Base-by-base conservation (phyloP, 148 eudicot genomes). In the Cornus kousa region DNA sequence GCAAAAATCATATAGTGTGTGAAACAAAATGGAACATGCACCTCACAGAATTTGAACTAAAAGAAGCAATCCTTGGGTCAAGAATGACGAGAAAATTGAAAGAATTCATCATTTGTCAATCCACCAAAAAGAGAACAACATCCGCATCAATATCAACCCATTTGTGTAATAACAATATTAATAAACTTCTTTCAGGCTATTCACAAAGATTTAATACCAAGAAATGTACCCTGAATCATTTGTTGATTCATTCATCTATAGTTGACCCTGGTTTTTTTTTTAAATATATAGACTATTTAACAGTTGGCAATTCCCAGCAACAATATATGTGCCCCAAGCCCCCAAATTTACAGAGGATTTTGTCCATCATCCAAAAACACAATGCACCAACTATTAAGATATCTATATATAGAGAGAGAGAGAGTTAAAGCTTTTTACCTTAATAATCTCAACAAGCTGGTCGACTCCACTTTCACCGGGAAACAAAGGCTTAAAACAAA, bases 381-480 rank as follows among this genome's bases (percentile, higher is more conserved):
- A n/a, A 19, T 60, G 23, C 24, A 75, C 68, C 20, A 28, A 32
- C 20, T 13, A 69, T 19, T 9, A 55, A 5, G 55, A 37, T 6
- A 50, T 6, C 40, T 5, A n/a, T 12, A 43, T n/a, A n/a, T 31
- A 28, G 74, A 43, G 55, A 71, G 57, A 70, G 43, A 19, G 50
- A 59, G 33, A 39, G 22, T 53, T 35, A 35, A 35, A 35, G 3
- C 5, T 35, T 35, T 70, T 59, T 79, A 91, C 95, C 95, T 91
- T 93, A 64, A 93, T 93, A 71, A 93, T 91, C 87, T 93, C 97
- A 66, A 93, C 97, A 85, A 93, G 94, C 93, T 93, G 97, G 74
- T 93, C 97, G 60, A 93, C 97, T 40, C 97, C 97, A 86, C 95
- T 93, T 71, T 93, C 97, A 70, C 97, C 95, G 31, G 97, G 97